A percentile compares a stretch with the other conserved stretches of the same genome.
Evolutionary conservation across 441 rosid genomes (phyloP).

Genomic region (Pelargonium citronellum): DNA sequence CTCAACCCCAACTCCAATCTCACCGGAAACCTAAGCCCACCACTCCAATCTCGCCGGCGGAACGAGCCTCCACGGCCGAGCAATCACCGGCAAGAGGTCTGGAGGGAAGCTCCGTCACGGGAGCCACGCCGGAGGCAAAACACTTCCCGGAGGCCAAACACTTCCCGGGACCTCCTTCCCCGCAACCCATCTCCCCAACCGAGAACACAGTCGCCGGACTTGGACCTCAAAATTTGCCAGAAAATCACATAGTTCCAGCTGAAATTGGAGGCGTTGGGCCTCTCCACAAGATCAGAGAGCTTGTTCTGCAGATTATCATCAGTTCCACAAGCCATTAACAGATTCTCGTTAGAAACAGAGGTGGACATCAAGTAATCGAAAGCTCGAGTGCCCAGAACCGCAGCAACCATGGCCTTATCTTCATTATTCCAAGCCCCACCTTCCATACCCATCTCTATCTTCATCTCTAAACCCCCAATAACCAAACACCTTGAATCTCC

Average conservation of each 20-base stretch:
- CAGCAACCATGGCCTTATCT: conserved; percentile 49
- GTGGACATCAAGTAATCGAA: conserved; percentile 63
- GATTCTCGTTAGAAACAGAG: conserved; percentile 57
- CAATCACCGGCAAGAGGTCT: too few relatives aligned
- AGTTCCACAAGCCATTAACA: conserved; percentile 47
- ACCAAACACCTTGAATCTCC: conserved; percentile 12
- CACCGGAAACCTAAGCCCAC: too few relatives aligned
- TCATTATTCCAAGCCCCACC: conserved; percentile 64
- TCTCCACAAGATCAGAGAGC: conserved; percentile 84
- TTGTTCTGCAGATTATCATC: conserved; percentile 71
- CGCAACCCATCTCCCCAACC: conserved; percentile 44
- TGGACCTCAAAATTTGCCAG: conserved; percentile 42
- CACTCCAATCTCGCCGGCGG: too few relatives aligned
- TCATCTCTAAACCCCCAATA: conserved; percentile 32
- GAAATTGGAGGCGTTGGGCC: conserved; percentile 50
- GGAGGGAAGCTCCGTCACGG: too few relatives aligned
- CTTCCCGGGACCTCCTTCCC: neutral
- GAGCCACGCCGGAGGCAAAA: too few relatives aligned
- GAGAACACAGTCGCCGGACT: conserved; percentile 49
- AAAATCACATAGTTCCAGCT: conserved; percentile 58
- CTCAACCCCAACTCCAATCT: too few relatives aligned
- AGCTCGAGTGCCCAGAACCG: conserved; percentile 74
- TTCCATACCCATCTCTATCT: conserved; percentile 45
- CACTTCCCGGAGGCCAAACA: neutral
- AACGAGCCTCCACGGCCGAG: too few relatives aligned